Evolutionary conservation across 169 alveolate species (phyloP).

Genomic region (Eimeria maxima): DNA sequence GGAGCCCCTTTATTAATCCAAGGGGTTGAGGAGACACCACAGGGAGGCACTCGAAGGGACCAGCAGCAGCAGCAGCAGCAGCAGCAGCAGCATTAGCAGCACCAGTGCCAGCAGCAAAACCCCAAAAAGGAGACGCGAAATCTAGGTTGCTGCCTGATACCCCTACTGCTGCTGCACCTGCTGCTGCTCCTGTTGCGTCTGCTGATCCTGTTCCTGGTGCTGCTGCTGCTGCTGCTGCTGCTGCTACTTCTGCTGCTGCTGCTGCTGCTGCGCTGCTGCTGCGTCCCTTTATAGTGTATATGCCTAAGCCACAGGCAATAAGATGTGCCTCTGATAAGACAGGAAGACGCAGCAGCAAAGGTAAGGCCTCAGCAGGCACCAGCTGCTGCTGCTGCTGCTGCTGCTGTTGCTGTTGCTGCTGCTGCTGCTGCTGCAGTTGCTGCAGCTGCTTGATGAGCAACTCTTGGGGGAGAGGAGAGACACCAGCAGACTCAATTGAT

Average conservation of each 20-base stretch:
- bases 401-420: slow-evolving; percentile 35
- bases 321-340: slow-evolving; percentile 3
- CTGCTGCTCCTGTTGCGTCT: too few species aligned
- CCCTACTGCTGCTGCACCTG: too few species aligned
- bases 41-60: too few species aligned
- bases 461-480: background rate
- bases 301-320: background rate
- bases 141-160: background rate
- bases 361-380: slow-evolving; percentile 27
- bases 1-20: too few species aligned
- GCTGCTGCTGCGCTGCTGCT: background rate
- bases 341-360: slow-evolving; percentile 17
- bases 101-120: background rate
- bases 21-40: too few species aligned
- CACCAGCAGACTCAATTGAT: background rate
- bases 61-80: background rate
- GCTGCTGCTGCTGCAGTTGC: slow-evolving; percentile 23
- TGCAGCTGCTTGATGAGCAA: too few species aligned
- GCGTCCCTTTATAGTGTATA: background rate
- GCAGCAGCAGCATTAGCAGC: background rate
- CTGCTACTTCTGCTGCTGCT: slow-evolving; percentile 28
- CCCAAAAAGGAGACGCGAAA: background rate
- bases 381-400: background rate
- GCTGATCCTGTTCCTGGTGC: too few species aligned
- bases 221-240: too few species aligned